These are phyloP conservation scores for Haplosporangium sp. DNA, from an alignment of 371 early-diverging fungal species.

Conservation along the genomic window DNA sequence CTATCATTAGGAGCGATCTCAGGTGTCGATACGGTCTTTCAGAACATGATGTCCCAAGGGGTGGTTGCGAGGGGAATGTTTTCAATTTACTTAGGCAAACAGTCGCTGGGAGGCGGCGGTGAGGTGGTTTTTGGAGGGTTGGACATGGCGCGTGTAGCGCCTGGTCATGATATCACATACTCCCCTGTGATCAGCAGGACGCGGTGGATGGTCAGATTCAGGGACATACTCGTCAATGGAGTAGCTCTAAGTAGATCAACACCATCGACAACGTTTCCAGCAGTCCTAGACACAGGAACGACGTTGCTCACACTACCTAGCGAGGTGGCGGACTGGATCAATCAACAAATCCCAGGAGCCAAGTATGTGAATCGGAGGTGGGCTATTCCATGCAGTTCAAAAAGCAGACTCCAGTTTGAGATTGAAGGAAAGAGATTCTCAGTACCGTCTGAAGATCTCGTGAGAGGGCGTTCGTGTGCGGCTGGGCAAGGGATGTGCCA, in stretches of 20 bases:
- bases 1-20: conserved; percentile 56
- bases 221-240: not conserved
- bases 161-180: conserved; percentile 2
- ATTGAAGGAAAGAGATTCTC: not conserved
- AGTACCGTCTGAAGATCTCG: not conserved
- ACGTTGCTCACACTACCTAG: not conserved
- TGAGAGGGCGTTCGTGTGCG: not conserved
- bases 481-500: not conserved
- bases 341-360: not conserved
- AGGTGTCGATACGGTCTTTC: conserved; percentile 7
- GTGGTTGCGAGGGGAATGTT: conserved; percentile 56
- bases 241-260: not conserved
- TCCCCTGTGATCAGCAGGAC: not conserved
- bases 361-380: not conserved
- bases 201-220: not conserved
- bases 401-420: not conserved
- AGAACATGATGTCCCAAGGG: conserved; percentile 23
- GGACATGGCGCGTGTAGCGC: conserved; percentile 4
- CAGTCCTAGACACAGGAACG: not conserved
- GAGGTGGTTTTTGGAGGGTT: conserved; percentile 22
- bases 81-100: conserved; percentile 50
- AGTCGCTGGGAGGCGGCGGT: conserved; percentile 2
- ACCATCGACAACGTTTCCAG: not conserved
- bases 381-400: not conserved
- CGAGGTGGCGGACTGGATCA: not conserved